Evolutionary conservation across 2,329 filamentous ascomycete genomes (phyloP).

Genomic region (Xylariaceae sp.): DNA sequence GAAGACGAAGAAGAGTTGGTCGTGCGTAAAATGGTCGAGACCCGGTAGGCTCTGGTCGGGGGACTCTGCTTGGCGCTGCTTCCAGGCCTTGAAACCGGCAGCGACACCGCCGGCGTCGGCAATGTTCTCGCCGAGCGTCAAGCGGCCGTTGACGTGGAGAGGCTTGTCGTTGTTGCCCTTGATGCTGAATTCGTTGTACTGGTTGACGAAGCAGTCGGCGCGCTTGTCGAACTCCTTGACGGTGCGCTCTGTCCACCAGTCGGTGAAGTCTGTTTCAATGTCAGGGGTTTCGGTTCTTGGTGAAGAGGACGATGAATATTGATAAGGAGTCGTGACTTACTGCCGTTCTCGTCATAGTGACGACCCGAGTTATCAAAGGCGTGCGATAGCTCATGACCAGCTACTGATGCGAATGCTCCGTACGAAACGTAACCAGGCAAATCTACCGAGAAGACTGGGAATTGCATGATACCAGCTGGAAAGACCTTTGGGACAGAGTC

Average conservation of each 20-base stretch:
- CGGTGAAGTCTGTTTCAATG: slow-evolving; percentile 42
- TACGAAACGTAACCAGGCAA: slow-evolving; percentile 52
- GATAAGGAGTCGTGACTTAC: slow-evolving; percentile 6
- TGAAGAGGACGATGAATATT: too few relatives aligned
- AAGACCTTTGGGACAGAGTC: slow-evolving; percentile 38
- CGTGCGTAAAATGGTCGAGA: slow-evolving; percentile 53
- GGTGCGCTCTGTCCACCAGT: slow-evolving; percentile 60
- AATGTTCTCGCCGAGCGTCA: slow-evolving; percentile 62
- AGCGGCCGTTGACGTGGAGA: slow-evolving; percentile 54
- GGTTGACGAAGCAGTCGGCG: slow-evolving; percentile 56
- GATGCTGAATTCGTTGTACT: slow-evolving; percentile 56
- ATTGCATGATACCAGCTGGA: slow-evolving; percentile 61
- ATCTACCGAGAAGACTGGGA: slow-evolving; percentile 53
- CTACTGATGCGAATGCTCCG: slow-evolving; percentile 57
- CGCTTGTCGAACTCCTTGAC: slow-evolving; percentile 52
- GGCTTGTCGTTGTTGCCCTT: slow-evolving; percentile 48
- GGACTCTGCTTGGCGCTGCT: slow-evolving; percentile 45
- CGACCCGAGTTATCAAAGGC: slow-evolving; percentile 61
- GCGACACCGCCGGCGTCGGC: slow-evolving; percentile 60
- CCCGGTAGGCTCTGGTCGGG: slow-evolving; percentile 50
- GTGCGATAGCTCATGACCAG: slow-evolving; percentile 60
- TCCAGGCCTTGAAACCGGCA: slow-evolving; percentile 57
- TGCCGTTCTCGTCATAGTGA: slow-evolving; percentile 58
- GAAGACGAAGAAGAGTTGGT: slow-evolving; percentile 59
- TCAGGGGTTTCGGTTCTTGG: slow-evolving; percentile 3